Conservation (phyloP, 1,284 basidiomycete genomes). For the Fomitiporia mediterranea region DNA sequence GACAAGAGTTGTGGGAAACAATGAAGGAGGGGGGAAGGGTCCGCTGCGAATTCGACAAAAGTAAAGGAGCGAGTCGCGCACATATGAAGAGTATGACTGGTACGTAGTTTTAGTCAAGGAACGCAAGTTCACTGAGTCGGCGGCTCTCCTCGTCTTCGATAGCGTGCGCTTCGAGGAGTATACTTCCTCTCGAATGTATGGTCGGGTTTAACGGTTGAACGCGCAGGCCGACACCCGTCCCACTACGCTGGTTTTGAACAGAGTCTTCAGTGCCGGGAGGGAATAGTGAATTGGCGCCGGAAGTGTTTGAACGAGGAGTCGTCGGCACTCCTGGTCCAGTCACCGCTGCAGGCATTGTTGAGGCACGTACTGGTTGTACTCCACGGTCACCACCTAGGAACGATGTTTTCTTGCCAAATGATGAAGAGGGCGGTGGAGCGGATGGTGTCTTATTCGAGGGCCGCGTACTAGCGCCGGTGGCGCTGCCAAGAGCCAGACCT, state of each 20-base stretch:
- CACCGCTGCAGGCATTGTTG: neutral
- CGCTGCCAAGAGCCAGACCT: slow-evolving; percentile 2
- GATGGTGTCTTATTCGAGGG: too few species aligned
- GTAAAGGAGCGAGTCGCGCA: too few species aligned
- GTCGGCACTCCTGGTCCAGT: neutral
- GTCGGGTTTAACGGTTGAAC: slow-evolving; percentile 44
- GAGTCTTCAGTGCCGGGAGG: neutral
- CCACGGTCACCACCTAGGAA: neutral
- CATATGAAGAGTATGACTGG: too few species aligned
- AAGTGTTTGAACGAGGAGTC: neutral
- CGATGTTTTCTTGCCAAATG: neutral
- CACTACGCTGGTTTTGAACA: neutral
- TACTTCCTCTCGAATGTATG: slow-evolving; percentile 52
- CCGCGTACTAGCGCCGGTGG: neutral
- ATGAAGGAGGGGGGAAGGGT: too few species aligned
- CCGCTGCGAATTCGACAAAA: too few species aligned
- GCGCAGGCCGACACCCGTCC: neutral
- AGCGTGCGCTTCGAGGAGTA: slow-evolving; percentile 43
- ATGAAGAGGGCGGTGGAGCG: neutral
- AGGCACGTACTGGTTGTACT: neutral
- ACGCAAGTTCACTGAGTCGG: slow-evolving; percentile 64
- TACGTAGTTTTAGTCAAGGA: slow-evolving; percentile 40
- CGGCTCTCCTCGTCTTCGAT: slow-evolving; percentile 65
- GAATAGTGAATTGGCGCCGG: neutral
- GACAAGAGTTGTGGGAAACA: too few species aligned